These are phyloP conservation scores for Halophytophthora batemanensis DNA, from an alignment of 352 stramenopile species.

Conservation along the genomic window DNA sequence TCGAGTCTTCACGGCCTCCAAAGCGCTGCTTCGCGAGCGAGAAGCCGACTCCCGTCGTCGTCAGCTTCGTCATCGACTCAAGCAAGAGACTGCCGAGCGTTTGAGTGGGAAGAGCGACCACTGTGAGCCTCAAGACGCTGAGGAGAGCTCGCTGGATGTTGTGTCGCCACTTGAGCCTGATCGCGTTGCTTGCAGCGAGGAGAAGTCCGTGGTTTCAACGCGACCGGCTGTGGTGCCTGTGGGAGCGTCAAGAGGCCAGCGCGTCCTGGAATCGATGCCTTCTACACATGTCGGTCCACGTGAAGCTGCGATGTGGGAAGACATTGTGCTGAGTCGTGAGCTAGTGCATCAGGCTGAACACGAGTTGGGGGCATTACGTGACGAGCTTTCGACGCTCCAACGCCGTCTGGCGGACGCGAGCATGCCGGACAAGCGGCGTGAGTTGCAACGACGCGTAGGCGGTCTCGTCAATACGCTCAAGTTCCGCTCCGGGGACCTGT, in stretches of 20 bases:
- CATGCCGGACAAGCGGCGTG: constrained; percentile 38
- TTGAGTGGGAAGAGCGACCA: not conserved
- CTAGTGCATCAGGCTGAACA: constrained; percentile 64
- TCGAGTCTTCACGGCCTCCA: constrained; percentile 49
- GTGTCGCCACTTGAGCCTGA: too few species aligned
- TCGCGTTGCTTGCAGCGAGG: too few species aligned
- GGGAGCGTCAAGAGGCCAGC: not conserved
- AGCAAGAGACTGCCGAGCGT: not conserved
- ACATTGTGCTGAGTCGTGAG: constrained; percentile 50
- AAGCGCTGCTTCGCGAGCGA: constrained; percentile 44
- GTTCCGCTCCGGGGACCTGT: constrained; percentile 62
- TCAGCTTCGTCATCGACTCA: constrained; percentile 8
- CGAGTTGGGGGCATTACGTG: constrained; percentile 51
- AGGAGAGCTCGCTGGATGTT: too few species aligned
- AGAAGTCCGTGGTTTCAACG: not conserved
- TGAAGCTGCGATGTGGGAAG: constrained; percentile 35
- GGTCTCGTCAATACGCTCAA: constrained; percentile 59
- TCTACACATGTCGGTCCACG: constrained; percentile 1
- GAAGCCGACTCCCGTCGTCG: constrained; percentile 14
- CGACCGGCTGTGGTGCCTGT: constrained; percentile 4
- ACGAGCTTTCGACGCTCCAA: constrained; percentile 52
- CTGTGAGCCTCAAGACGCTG: constrained; percentile 1
- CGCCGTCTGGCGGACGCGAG: constrained; percentile 29
- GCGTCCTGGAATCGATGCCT: not conserved
- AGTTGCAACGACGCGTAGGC: constrained; percentile 49